phyloP scores from a whole-genome alignment of 306 rosid species.

The Lathyrus sativus region DNA sequence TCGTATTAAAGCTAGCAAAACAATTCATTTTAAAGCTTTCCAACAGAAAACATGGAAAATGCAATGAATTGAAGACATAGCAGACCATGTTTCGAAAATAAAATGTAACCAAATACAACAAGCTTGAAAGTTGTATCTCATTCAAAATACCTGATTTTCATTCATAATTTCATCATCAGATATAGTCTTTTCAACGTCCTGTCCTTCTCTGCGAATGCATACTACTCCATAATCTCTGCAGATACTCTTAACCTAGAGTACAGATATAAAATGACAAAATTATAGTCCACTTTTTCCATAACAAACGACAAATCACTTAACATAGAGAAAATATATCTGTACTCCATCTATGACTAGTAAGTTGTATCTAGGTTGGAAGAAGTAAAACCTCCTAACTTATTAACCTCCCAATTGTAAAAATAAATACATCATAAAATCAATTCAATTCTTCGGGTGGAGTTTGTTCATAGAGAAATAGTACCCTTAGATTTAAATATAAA shows the following conservation, averaged over 20 bases:
- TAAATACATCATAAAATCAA: constrained; percentile 17
- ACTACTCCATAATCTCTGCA: constrained; percentile 47
- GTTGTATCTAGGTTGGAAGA: not conserved
- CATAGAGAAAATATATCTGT: constrained; percentile 6
- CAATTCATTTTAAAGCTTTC: constrained; percentile 13
- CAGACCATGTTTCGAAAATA: not conserved
- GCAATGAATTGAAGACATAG: not conserved
- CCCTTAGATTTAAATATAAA: not conserved
- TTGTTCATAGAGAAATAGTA: not conserved
- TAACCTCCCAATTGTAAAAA: constrained; percentile 14
- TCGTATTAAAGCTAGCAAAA: constrained; percentile 23
- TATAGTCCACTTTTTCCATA: constrained; percentile 28
- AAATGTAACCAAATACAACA: not conserved
- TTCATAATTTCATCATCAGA: constrained; percentile 36
- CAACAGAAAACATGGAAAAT: constrained; percentile 10
- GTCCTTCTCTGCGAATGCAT: constrained; percentile 49
- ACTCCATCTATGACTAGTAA: not conserved
- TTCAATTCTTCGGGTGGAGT: constrained; percentile 4
- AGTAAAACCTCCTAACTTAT: constrained; percentile 9
- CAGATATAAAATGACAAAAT: not conserved
- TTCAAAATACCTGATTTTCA: constrained; percentile 34
- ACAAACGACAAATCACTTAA: constrained; percentile 11
- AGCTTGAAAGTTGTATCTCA: not conserved
- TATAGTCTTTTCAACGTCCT: constrained; percentile 40
- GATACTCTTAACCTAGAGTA: constrained; percentile 36